Conservation (phyloP, 2,329 filamentous ascomycete genomes). For the Cadophora sp. region DNA sequence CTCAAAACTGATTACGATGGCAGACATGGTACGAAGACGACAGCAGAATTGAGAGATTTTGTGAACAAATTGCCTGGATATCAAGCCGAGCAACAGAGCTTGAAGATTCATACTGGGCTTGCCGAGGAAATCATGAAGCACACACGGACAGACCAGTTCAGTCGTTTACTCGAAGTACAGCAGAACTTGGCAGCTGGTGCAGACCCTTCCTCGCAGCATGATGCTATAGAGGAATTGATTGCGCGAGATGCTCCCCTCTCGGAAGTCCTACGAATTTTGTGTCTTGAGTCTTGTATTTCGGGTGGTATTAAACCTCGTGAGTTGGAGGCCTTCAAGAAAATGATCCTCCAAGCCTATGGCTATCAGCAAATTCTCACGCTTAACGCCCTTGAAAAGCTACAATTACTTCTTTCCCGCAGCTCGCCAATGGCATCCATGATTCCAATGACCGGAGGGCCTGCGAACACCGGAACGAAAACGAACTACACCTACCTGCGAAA, state of each 20-base stretch:
- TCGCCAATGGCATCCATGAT: slow-evolving; percentile 83
- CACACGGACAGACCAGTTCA: slow-evolving; percentile 89
- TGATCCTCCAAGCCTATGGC: slow-evolving; percentile 91
- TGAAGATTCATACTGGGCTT: slow-evolving; percentile 90
- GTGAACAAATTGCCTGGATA: slow-evolving; percentile 93
- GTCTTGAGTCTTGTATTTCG: slow-evolving; percentile 88
- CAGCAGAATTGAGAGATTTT: slow-evolving; percentile 91
- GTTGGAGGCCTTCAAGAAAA: slow-evolving; percentile 85
- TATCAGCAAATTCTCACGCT: slow-evolving; percentile 94
- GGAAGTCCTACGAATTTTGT: slow-evolving; percentile 85
- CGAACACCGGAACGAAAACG: slow-evolving; percentile 71
- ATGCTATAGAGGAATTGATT: slow-evolving; percentile 93
- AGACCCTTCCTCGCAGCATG: slow-evolving; percentile 87
- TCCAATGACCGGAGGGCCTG: slow-evolving; percentile 69
- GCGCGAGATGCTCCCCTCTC: slow-evolving; percentile 81
- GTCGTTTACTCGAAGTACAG: slow-evolving; percentile 87
- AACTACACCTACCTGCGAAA: slow-evolving; percentile 92
- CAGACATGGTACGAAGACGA: slow-evolving; percentile 84
- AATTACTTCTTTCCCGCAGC: slow-evolving; percentile 79
- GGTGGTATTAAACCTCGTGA: slow-evolving; percentile 90
- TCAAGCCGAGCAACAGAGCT: slow-evolving; percentile 89
- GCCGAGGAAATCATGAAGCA: slow-evolving; percentile 96
- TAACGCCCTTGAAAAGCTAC: slow-evolving; percentile 85
- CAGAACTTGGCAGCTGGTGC: slow-evolving; percentile 92
- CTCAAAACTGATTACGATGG: slow-evolving; percentile 88